Evolutionary conservation across 2,329 filamentous ascomycete genomes (phyloP), one percentile per base, ranked within the genome.

Genomic region (Aureobasidium sp.): DNA sequence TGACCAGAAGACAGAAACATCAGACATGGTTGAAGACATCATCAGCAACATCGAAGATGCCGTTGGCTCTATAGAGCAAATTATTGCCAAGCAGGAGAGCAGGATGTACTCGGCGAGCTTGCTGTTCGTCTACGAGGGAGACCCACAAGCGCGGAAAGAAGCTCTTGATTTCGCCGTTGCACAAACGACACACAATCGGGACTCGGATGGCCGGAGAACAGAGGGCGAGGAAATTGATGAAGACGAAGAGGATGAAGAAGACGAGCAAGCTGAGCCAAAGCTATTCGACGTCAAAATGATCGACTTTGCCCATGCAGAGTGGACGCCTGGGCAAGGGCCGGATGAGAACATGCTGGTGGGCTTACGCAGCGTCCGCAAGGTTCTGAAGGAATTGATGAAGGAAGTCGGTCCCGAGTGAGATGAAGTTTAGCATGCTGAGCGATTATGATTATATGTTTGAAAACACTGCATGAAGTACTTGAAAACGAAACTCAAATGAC

Each of bases 281-380:
- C 83, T 95, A 45, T 90, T 87, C 68, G 82, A 84, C 13, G 79
- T 96, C 53, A 94, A 93, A 70, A 80, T 99, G 64, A 99, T 99
- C 67, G 94, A 99, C 73, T 99, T 99, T 79, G 94, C 94, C 1
- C 94, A 99, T 74, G 94, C 94, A 11, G 76, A 79, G 53, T 97
- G 88, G 86, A 87, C 84, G 1, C 88, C 89, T 0, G 90, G 90
- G 1, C 75, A 87, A 67, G 93, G 93, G 0, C 87, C 88, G 0
- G 94, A 99, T 71, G 87, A 95, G 74, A 97, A 97, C 69, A 77
- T 82, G 15, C 77, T 96, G 33, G 77, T 77, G 37, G 92, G 92
- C 0, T 83, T 96, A 63, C 79, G 85, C 69, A 93, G 81, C 69
- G 76, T 93, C 38, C 79, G 82, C 55, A 79, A 79, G 62, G 86